Base-by-base conservation (phyloP, 2,329 filamentous ascomycete species). In the Byssothecium circinans region DNA sequence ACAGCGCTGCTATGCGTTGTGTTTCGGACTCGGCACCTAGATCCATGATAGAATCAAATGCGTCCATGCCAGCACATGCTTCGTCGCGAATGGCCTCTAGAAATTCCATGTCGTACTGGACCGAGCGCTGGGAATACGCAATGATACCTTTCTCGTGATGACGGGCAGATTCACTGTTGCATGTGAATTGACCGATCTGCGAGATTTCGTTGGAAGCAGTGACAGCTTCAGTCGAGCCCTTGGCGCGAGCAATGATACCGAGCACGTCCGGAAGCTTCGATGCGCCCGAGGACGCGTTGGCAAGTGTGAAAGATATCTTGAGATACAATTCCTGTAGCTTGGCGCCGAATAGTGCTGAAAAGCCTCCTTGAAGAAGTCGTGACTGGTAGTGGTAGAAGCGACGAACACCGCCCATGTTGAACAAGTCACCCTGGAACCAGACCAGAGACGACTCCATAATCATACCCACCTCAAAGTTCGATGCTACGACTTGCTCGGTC, bases 31-130 rank as follows among this genome's bases (percentile, higher is more conserved):
- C 58, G 0, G 67, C 63, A n/a, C 75, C 73, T 18, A 74, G 67
- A 18, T 67, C 65, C 54, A 74, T 74, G 22, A 81, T 67, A 20
- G 80, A 80, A 1, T 54, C 53, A 27, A 63, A 60, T 1, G 79
- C 79, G 49, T 82, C 78, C 77, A 82, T 82, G 8, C 79, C 80
- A 18, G 69, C 68, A 42, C 78, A 80, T 0, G 75, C 77, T 52
- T 81, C 79, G 39, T 78, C 74, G 6, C 79, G 73, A 1, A 81
- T 74, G 44, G 79, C 75, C 50, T 82, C 78, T 2, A 82, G 71
- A 1, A 82, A 73, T 43, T 76, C 74, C 42, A 81, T 79, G 37
- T 82, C 78, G 2, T 79, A 69, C 50, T 77, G 69, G 0, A 81
- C 76, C 2, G 74, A 77, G 45, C 70, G 74, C 14, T 72, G 69